phyloP scores from a whole-genome alignment of 2,329 filamentous ascomycete genomes.

The Sporothrix humicola region DNA sequence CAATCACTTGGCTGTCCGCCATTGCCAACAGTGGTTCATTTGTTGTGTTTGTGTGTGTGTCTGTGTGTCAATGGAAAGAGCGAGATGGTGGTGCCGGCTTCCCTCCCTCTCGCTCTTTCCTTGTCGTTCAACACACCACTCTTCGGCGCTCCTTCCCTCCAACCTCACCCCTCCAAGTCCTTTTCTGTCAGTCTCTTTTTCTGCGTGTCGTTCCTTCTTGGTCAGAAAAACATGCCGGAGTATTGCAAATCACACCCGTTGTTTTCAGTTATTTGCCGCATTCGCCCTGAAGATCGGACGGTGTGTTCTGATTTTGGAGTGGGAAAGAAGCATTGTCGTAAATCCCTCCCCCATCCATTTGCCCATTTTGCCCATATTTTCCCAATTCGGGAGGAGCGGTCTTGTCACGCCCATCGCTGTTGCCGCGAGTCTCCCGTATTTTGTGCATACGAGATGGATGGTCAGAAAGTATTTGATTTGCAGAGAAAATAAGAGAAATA shows the following conservation, averaged over 20 bases:
- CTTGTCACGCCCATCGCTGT: background rate
- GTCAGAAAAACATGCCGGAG: background rate
- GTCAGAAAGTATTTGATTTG: background rate
- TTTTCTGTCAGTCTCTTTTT: background rate
- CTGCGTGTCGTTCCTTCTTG: background rate
- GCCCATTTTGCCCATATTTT: background rate
- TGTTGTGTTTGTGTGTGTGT: background rate
- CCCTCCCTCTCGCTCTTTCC: background rate
- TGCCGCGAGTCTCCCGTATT: slow-evolving; percentile 1
- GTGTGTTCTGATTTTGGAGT: background rate
- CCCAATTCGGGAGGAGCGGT: background rate
- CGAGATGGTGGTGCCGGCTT: slow-evolving; percentile 4
- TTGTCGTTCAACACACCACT: slow-evolving; percentile 6
- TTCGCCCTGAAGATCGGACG: background rate
- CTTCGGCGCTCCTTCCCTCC: slow-evolving; percentile 21
- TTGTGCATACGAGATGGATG: background rate
- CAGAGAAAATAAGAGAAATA: background rate
- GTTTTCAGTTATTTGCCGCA: background rate
- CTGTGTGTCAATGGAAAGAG: background rate
- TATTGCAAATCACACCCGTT: background rate
- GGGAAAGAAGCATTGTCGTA: background rate
- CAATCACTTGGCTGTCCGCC: background rate
- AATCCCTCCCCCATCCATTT: background rate
- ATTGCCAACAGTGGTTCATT: background rate
- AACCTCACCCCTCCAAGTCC: background rate